These are phyloP conservation scores for Tardiomyces depauwii DNA, from an alignment of 1,139 yeast genomes.

Conservation along the genomic window DNA sequence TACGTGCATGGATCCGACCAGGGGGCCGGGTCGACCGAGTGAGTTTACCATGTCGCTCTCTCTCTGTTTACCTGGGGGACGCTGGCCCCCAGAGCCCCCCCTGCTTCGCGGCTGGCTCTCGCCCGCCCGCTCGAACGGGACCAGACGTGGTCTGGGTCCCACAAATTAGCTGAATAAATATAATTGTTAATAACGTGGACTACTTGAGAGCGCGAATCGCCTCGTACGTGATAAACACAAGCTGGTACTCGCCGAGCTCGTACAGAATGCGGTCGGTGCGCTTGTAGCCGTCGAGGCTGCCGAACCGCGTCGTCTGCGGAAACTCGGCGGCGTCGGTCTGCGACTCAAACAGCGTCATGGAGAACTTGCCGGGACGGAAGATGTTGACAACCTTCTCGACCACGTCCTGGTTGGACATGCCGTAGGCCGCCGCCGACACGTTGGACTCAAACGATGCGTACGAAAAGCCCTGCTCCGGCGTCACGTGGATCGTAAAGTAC, in stretches of 20 bases:
- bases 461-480: conserved; percentile 91
- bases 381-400: conserved; percentile 44
- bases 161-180: no score
- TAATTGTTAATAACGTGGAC: not conserved
- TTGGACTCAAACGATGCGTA: conserved; percentile 94
- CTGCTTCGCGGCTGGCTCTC: no score
- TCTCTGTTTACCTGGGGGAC: no score
- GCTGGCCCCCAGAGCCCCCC: no score
- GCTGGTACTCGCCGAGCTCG: conserved; percentile 50
- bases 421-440: conserved; percentile 39
- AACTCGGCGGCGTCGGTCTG: conserved; percentile 7
- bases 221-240: conserved; percentile 28
- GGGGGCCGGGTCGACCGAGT: no score
- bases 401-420: conserved; percentile 40
- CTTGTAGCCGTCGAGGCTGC: conserved; percentile 37
- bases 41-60: no score
- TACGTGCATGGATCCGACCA: no score
- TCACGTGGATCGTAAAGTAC: conserved; percentile 86
- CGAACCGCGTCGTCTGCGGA: conserved; percentile 4
- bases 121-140: no score
- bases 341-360: conserved; percentile 49
- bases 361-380: conserved; percentile 68
- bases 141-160: no score
- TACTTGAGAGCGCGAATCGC: conserved; percentile 9
- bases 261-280: conserved; percentile 60